Conservation (phyloP, 1,139 yeast species). For the Scheffersomyces parashehatae region DNA sequence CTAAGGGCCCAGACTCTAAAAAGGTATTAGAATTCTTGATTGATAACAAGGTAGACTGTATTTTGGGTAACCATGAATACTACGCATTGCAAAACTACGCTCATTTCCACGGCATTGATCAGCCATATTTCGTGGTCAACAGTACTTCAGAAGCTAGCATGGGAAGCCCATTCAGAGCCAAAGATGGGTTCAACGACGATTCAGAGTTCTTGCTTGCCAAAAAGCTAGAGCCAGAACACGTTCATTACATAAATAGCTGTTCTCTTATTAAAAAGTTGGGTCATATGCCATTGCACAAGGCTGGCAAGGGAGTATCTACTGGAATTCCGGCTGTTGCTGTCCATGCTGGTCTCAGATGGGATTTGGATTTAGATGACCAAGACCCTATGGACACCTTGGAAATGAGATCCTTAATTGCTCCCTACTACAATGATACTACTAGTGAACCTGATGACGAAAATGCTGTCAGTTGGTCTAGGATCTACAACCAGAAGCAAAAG, state of each 20-base stretch:
- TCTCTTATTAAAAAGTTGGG: slow-evolving; percentile 67
- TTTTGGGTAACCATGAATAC: slow-evolving; percentile 88
- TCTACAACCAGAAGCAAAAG: slow-evolving; percentile 58
- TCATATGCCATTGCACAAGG: slow-evolving; percentile 48
- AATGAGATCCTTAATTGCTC: slow-evolving; percentile 61
- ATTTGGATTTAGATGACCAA: slow-evolving; percentile 55
- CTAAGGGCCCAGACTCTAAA: slow-evolving; percentile 80
- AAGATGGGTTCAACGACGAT: slow-evolving; percentile 43
- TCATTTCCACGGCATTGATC: slow-evolving; percentile 50
- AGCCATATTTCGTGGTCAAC: slow-evolving; percentile 23
- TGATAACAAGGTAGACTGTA: slow-evolving; percentile 62
- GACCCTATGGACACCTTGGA: slow-evolving; percentile 61
- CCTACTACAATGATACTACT: slow-evolving; percentile 55
- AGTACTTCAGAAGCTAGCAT: background rate
- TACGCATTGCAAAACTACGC: slow-evolving; percentile 63
- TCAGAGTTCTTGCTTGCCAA: slow-evolving; percentile 64
- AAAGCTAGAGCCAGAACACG: slow-evolving; percentile 58
- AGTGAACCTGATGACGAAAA: slow-evolving; percentile 48
- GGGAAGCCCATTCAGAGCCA: background rate
- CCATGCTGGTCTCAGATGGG: slow-evolving; percentile 79
- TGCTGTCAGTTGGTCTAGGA: slow-evolving; percentile 63
- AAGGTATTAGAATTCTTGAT: slow-evolving; percentile 69
- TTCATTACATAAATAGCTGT: slow-evolving; percentile 58
- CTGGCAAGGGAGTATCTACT: slow-evolving; percentile 16
- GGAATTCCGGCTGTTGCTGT: slow-evolving; percentile 53